Conservation (phyloP, 768 basidiomycete species). For the Daedaleopsis sinensis region DNA sequence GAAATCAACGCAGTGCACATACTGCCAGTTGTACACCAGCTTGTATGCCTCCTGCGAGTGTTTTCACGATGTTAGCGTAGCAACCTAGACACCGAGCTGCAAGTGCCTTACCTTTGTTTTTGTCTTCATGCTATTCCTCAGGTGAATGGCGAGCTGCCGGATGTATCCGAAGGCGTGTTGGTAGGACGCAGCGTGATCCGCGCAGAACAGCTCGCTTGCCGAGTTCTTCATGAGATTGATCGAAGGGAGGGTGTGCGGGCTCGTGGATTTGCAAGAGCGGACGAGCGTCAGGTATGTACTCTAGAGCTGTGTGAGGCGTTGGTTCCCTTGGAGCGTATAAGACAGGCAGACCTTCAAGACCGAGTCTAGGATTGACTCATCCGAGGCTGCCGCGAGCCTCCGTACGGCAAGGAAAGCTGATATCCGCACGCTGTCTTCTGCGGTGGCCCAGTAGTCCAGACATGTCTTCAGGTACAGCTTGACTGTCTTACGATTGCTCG, state of each 20-base stretch:
- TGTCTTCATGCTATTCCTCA: constrained; percentile 89
- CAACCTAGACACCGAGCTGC: background rate
- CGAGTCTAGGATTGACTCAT: constrained; percentile 80
- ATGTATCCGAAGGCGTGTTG: constrained; percentile 97
- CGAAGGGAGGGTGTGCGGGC: constrained; percentile 81
- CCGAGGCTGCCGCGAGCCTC: constrained; percentile 73
- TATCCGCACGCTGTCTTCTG: constrained; percentile 80
- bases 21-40: constrained; percentile 99
- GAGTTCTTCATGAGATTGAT: constrained; percentile 99
- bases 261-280: constrained; percentile 84
- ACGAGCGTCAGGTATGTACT: constrained; percentile 88
- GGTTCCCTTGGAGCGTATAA: constrained; percentile 18
- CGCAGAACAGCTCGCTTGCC: constrained; percentile 87
- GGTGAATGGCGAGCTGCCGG: constrained; percentile 89
- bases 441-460: constrained; percentile 81
- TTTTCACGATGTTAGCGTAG: constrained; percentile 29
- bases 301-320: constrained; percentile 39
- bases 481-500: constrained; percentile 80
- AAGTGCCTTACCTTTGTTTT: constrained; percentile 67
- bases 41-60: constrained; percentile 72
- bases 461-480: constrained; percentile 92
- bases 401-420: constrained; percentile 85
- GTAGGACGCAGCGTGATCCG: constrained; percentile 75
- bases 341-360: constrained; percentile 71
- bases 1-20: constrained; percentile 93